Percentiles rank a stretch among this genome's conserved stretches.
These are phyloP conservation scores for Dipteronia dyeriana DNA, from an alignment of 345 rosid genomes.

Conservation along the genomic window DNA sequence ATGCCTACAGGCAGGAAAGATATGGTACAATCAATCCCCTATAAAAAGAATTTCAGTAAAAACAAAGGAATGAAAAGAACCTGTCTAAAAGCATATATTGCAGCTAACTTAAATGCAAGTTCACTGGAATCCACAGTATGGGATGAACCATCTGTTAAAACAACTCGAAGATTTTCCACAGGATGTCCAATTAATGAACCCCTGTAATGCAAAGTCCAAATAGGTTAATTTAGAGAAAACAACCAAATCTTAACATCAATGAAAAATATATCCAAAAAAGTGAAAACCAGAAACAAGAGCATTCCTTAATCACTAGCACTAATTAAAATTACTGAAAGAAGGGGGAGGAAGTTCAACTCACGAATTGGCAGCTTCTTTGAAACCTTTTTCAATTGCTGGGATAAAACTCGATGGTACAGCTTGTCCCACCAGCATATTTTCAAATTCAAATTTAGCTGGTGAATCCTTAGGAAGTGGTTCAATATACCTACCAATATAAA, in stretches of 20 bases:
- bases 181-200: slow-evolving; percentile 98
- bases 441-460: slow-evolving; percentile 79
- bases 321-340: not conserved
- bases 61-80: slow-evolving; percentile 24
- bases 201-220: slow-evolving; percentile 42
- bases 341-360: slow-evolving; percentile 36
- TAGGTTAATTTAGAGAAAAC: slow-evolving; percentile 2
- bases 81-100: slow-evolving; percentile 98
- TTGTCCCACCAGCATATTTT: slow-evolving; percentile 93
- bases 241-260: not conserved
- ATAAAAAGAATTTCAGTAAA: not conserved
- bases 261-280: not conserved
- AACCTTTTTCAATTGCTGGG: slow-evolving; percentile 98
- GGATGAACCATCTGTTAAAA: slow-evolving; percentile 90
- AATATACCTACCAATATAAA: slow-evolving; percentile 53
- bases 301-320: not conserved
- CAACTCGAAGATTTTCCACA: slow-evolving; percentile 82
- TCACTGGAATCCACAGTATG: slow-evolving; percentile 98
- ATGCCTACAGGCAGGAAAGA: not conserved
- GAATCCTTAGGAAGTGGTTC: slow-evolving; percentile 80
- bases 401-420: slow-evolving; percentile 91
- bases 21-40: not conserved
- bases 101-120: slow-evolving; percentile 93
- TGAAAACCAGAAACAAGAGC: not conserved
- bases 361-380: slow-evolving; percentile 98